Conservation (phyloP, 2,329 filamentous ascomycete genomes). For the Diaporthe humulicola region DNA sequence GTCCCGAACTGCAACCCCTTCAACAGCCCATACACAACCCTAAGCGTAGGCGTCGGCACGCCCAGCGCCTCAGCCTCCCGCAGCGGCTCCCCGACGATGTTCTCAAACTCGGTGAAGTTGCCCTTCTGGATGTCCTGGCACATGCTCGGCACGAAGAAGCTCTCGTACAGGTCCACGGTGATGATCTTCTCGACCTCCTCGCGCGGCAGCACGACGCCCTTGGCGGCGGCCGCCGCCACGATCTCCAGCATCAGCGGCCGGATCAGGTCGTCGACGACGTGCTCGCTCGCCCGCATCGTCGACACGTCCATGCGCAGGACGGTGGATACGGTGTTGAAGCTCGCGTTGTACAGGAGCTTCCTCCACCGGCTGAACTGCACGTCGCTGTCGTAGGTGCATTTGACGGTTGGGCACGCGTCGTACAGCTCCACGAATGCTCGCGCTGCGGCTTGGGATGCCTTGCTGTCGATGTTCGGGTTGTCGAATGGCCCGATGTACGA, state of each 20-base stretch:
- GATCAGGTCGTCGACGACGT: conserved; percentile 60
- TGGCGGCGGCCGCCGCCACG: conserved; percentile 56
- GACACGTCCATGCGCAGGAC: conserved; percentile 64
- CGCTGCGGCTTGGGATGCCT: conserved; percentile 45
- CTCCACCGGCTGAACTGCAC: conserved; percentile 59
- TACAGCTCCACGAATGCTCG: conserved; percentile 60
- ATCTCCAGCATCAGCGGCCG: conserved; percentile 67
- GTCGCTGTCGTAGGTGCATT: conserved; percentile 54
- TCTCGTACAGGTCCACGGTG: conserved; percentile 60
- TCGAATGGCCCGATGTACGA: conserved; percentile 65
- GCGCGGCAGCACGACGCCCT: conserved; percentile 57
- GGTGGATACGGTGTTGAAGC: conserved; percentile 64
- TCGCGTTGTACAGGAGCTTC: conserved; percentile 63
- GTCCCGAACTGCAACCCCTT: conserved; percentile 62
- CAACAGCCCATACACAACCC: conserved; percentile 61
- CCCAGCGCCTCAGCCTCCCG: conserved; percentile 61
- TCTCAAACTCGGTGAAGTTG: conserved; percentile 69
- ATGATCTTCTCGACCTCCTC: conserved; percentile 61
- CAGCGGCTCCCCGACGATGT: conserved; percentile 69
- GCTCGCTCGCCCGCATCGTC: conserved; percentile 59
- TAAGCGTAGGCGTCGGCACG: conserved; percentile 63
- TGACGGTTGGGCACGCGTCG: conserved; percentile 56
- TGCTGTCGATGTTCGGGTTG: conserved; percentile 51
- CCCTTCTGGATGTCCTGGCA: conserved; percentile 64
- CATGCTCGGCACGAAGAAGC: conserved; percentile 67